Evolutionary conservation across 2,329 filamentous ascomycete species (phyloP), one percentile per base, ranked within the genome.

Genomic region (Epichloe coenophiala): DNA sequence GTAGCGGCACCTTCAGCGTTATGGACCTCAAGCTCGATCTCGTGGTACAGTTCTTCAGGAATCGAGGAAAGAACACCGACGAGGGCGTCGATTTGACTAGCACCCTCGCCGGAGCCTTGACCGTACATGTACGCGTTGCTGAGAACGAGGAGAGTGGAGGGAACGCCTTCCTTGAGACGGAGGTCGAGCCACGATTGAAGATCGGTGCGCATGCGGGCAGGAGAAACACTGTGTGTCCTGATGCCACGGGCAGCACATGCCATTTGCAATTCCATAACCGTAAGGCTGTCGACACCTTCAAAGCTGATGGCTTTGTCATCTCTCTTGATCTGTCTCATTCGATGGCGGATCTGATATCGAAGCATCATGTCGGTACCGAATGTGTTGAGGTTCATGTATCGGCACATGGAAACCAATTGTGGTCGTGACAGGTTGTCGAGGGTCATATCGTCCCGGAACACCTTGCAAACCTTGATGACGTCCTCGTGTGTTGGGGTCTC

Each of bases 281-380:
- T 94, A 48, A 98, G 78, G 49, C 85, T 90, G 54, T 95, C 89
- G 33, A 98, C 84, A 36, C 93, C 90, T 69, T 98, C 93, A 63
- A 84, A 95, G 65, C 82, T 86, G 64, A 98, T 98, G 56, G 90
- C 89, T 58, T 83, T 84, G 71, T 98, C 93, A 63, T 98, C 93
- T 56, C 91, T 84, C 81, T 98, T 98, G 76, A 97, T 97, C 71
- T 98, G 93, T 60, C 91, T 83, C 93, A 98, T 98, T 55, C 91
- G 87, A 71, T 97, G 90, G 52, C 93, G 88, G 61, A 98, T 82
- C 66, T 95, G 89, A 71, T 98, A 98, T 50, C 93, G 87, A 48
- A 98, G 83, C 86, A 98, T 95, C 68, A 89, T 88, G 69, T 98
- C 93, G 21, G 93, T 97, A 57, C 93, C 93, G 61, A 97, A 96